phyloP scores from a whole-genome alignment of 2,329 filamentous ascomycete genomes.

The Fusarium sp. region DNA sequence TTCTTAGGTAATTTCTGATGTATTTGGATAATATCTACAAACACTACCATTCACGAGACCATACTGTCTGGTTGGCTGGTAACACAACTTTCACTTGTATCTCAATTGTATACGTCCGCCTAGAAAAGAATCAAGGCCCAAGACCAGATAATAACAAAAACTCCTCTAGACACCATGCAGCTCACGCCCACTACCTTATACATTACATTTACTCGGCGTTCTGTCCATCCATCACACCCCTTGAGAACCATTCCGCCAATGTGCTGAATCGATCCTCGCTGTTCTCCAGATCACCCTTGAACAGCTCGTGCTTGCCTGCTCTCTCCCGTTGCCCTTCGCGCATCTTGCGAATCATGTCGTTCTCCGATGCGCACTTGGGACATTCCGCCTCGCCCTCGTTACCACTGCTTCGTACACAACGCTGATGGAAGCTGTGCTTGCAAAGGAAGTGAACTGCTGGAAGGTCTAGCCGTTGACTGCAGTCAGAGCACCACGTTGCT shows the following conservation, averaged over 20 bases:
- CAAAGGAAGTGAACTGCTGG: conserved; percentile 96
- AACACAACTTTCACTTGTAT: conserved; percentile 11
- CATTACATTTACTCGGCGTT: conserved; percentile 49
- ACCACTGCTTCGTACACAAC: conserved; percentile 75
- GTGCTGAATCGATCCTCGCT: conserved; percentile 90
- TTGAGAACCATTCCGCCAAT: conserved; percentile 93
- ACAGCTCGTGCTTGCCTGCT: conserved; percentile 89
- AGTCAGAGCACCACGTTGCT: conserved; percentile 88
- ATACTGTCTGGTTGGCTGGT: too few species aligned
- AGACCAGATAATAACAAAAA: conserved; percentile 30
- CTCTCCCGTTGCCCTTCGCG: conserved; percentile 88
- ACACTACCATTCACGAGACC: too few species aligned
- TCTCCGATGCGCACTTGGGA: conserved; percentile 85
- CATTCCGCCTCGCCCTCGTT: conserved; percentile 81
- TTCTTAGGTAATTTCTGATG: too few species aligned
- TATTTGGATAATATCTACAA: too few species aligned
- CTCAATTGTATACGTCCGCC: not conserved
- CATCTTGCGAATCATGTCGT: conserved; percentile 91
- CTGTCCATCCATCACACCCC: conserved; percentile 83
- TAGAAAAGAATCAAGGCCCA: not conserved
- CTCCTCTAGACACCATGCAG: conserved; percentile 41
- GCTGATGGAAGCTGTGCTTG: conserved; percentile 96
- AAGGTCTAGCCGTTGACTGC: conserved; percentile 82
- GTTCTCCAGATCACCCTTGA: conserved; percentile 82
- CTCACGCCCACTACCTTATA: conserved; percentile 4